Base-by-base conservation (phyloP, 2,329 filamentous ascomycete genomes). In the Coniochaeta sp. region DNA sequence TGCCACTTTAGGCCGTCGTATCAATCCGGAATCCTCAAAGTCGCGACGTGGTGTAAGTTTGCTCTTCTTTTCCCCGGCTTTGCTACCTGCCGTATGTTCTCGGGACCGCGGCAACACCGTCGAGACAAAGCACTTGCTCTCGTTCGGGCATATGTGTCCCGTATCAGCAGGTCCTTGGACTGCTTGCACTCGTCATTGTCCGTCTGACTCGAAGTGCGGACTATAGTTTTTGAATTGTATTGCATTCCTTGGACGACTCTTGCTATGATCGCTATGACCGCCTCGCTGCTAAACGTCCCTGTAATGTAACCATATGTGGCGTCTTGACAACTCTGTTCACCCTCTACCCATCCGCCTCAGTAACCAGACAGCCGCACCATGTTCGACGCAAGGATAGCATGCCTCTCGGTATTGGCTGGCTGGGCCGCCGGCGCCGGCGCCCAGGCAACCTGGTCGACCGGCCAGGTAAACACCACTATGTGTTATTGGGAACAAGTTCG, bases 401-500 rank as follows among this genome's bases (percentile, higher is more conserved):
- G 63, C 57, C 44, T 71, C 60, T 67, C 68, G 47, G 61, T 72
- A 54, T 54, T 68, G 60, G 69, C 70, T 61, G 64, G 65, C 60
- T 65, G 66, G 36, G 67, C 65, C 52, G 68, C 68, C 50, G 59
- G 70, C 32, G 72, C 64, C 47, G 50, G 65, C 34, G 79, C 75
- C 19, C 81, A 75, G 68, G 67, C 75, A 58, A 70, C 71, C 72
- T 87, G 84, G 84, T 58, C 65, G n/a, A 52, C 70, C 1, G 71
- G 73, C 40, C 81, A 88, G 68, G 72, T 83, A 58, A 86, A 82
- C 66, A 77, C 81, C 6, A 81, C 80, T 16, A 82, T 89, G 69
- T 89, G 85, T 69, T 71, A 70, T 55, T 89, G 87, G 87, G 58
- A 69, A 57, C 72, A 77, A 65, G 73, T 74, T 16, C 72, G 77